Evolutionary conservation across 75 land plant species (phyloP).

Genomic region (Pseudotsuga menziesii): DNA sequence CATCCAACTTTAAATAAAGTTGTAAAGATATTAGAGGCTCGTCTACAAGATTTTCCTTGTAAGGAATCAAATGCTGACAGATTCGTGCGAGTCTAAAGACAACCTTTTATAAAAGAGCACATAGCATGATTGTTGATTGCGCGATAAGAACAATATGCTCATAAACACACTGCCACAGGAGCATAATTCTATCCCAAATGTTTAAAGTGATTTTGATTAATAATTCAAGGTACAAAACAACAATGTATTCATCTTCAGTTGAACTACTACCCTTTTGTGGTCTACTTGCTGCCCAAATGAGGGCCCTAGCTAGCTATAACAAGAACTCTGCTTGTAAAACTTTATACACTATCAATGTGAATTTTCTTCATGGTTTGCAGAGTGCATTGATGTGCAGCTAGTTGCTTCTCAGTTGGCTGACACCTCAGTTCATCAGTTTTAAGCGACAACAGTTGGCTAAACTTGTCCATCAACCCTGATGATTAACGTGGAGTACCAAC

Average conservation of each 20-base stretch:
- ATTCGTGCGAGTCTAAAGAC: conserved; percentile 92
- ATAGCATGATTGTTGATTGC: conserved; percentile 79
- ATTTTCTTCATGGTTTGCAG: conserved; percentile 87
- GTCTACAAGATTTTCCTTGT: conserved; percentile 91
- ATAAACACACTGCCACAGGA: conserved; percentile 95
- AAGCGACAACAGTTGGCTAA: conserved; percentile 78
- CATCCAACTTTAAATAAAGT: conserved; percentile 90
- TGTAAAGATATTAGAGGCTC: conserved; percentile 92
- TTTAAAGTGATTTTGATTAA: conserved; percentile 89
- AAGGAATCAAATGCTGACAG: conserved; percentile 93
- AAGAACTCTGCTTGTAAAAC: conserved; percentile 87
- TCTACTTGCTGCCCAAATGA: conserved; percentile 92
- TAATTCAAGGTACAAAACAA: conserved; percentile 92
- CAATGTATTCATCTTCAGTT: conserved; percentile 93
- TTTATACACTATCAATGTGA: conserved; percentile 90
- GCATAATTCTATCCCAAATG: conserved; percentile 82
- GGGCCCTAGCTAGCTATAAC: conserved; percentile 80
- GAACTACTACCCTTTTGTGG: conserved; percentile 78
- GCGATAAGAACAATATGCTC: conserved; percentile 89
- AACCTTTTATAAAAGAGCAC: conserved; percentile 83
- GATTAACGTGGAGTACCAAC: conserved; percentile 67
- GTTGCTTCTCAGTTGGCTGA: conserved; percentile 73
- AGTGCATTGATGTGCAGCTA: conserved; percentile 90
- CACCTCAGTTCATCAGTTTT: conserved; percentile 76
- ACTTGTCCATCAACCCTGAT: conserved; percentile 82